Evolutionary conservation across 768 basidiomycete genomes (phyloP), one percentile per base, ranked within the genome.

Genomic region (Trichaptum fuscoviolaceum): DNA sequence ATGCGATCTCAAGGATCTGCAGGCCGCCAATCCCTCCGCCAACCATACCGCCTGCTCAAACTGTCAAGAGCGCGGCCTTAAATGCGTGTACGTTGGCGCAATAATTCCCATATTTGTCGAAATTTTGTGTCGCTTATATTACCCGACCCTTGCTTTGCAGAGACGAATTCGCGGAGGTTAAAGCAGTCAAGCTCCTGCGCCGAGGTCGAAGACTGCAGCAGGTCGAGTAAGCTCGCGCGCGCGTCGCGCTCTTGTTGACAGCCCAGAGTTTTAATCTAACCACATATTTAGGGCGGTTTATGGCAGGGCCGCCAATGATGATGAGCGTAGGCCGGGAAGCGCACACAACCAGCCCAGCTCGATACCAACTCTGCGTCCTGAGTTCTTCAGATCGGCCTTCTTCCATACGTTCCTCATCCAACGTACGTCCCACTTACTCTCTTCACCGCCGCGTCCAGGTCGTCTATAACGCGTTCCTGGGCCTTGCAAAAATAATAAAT

Each of bases 131-230:
- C 59, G 25, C 30, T 61, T 61, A 34, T 58, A 4, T 58, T 62
- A 27, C 59, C 58, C n/a, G 12, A 42, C 65, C 24, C 57, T 67
- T 66, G 34, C n/a, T 64, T 70, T 70, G 18, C 75, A 96, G 94
- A 25, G 95, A 96, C 74, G 95, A 95, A 73, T 95, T 93, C 72
- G 92, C 92, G 24, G 90, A 95, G 70, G 87, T 95, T 59, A 95
- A 95, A 73, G 91, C 93, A 1, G 92, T 93, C 67, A 96, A 95
- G 77, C 79, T 94, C 34, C 83, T 95, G 23, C 79, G 90, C 68
- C 87, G 90, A 63, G 92, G 92, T 25, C 84, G 91, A 59, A 86
- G 91, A 35, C 81, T 93, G 15, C 93, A 92, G 71, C 90, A 92
- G 79, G 92, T 90, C 75, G 90, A 93, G 92, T 92, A 70, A 67